Base-by-base conservation (phyloP, 352 stramenopile species). In the Globisporangium nodosum region DNA sequence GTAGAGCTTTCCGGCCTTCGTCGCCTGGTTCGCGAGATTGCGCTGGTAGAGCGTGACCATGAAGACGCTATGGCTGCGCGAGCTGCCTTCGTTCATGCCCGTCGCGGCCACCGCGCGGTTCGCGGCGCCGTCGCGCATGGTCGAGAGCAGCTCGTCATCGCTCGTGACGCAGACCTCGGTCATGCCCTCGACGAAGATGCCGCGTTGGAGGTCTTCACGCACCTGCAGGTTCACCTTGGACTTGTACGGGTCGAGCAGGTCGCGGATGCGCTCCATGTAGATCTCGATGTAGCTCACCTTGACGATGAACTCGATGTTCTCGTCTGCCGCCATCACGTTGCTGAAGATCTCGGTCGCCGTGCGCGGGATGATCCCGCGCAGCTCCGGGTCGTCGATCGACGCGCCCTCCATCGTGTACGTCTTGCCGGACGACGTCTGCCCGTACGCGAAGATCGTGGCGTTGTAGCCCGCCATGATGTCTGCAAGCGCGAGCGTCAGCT, bases 371-470 rank as follows among this genome's bases (percentile, higher is more conserved):
- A 97, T 92, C 52, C 87, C 88, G 45, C 81, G 76, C 50, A 96
- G 58, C 62, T 92, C 74, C 9, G 74, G 71, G 70, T 97, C 82
- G 63, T 97, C 80, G 61, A 97, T 97, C 31, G 82, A 87, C 27
- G 78, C 70, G 46, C 96, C 96, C 63, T 98, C 88, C 96, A 99
- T 99, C 3, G 96, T 99, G 69, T 85, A 97, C 27, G 97, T 98
- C 73, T 99, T 99, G 37, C 96, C 96, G 3, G 80, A 93, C 13
- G 81, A 96, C 39, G 96, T 99, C 79, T 98, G 95, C 13, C 96
- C 96, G 71, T 98, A 98, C 12, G 95, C 93, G 77, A 99, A 98
- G 59, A 98, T 88, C 37, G 80, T 91, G 21, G 81, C 84, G 66
- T 94, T 93, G 66, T 97, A 98, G 6, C 92, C 92, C 47, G 88